A percentile compares a stretch with the other conserved stretches of the same genome.
Evolutionary conservation across 2,329 filamentous ascomycete genomes (phyloP).

Genomic region (Malbranchea cinnamomea): DNA sequence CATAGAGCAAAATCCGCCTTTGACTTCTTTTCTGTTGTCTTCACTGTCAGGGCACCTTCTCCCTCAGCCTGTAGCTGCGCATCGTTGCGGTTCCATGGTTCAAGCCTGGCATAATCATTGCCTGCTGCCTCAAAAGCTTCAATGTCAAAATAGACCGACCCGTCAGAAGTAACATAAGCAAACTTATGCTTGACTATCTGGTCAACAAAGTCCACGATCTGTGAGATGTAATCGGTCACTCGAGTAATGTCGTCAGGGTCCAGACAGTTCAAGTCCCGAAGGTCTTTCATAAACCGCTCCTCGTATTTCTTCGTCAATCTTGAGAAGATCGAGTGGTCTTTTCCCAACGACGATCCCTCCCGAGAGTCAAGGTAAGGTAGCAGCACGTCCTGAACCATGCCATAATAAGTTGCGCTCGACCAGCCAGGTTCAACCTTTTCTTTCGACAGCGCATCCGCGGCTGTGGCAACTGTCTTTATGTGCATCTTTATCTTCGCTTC

Average conservation of each 20-base stretch:
- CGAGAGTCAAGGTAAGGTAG: slow-evolving; percentile 65
- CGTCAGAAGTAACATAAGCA: slow-evolving; percentile 59
- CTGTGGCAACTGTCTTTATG: slow-evolving; percentile 45
- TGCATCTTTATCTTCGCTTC: slow-evolving; percentile 89
- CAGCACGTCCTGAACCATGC: slow-evolving; percentile 52
- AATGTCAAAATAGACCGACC: slow-evolving; percentile 92
- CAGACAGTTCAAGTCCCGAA: slow-evolving; percentile 72
- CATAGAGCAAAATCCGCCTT: slow-evolving; percentile 80
- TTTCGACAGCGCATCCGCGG: slow-evolving; percentile 36
- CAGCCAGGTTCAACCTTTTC: slow-evolving; percentile 14
- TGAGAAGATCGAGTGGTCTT: slow-evolving; percentile 65
- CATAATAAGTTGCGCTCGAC: slow-evolving; percentile 35
- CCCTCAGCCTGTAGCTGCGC: slow-evolving; percentile 74
- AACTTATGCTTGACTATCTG: slow-evolving; percentile 73
- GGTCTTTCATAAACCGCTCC: slow-evolving; percentile 73
- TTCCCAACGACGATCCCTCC: slow-evolving; percentile 41
- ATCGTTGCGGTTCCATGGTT: slow-evolving; percentile 74
- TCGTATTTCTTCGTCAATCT: slow-evolving; percentile 77
- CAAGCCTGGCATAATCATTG: slow-evolving; percentile 70
- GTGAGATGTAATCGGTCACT: slow-evolving; percentile 81
- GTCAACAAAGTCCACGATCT: slow-evolving; percentile 76
- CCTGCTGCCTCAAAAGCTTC: slow-evolving; percentile 68
- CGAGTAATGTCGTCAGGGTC: slow-evolving; percentile 68
- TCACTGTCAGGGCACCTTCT: slow-evolving; percentile 60
- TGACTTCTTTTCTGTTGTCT: slow-evolving; percentile 52